A percentile compares a stretch with the other conserved stretches of the same genome.
These are phyloP conservation scores for Termitomyces heimii DNA, from an alignment of 768 basidiomycete species.

Conservation along the genomic window DNA sequence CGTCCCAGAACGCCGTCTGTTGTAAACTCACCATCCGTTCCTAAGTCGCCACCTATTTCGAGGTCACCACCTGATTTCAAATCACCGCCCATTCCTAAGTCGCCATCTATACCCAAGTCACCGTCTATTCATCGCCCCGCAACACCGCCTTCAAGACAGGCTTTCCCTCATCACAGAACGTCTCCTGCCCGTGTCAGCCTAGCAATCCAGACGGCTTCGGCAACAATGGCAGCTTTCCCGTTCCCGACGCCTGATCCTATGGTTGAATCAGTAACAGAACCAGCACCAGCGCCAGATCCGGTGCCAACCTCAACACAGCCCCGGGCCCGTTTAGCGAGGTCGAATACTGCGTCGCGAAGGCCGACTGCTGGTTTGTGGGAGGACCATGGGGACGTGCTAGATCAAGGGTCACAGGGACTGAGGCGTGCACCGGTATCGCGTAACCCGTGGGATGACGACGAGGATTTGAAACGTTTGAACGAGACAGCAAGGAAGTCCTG, in stretches of 20 bases:
- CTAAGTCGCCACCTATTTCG: neutral
- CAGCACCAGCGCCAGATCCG: neutral
- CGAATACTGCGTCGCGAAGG: constrained; percentile 7
- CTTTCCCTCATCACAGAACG: neutral
- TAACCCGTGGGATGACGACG: constrained; percentile 1
- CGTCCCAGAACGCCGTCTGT: neutral
- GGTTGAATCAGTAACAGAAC: neutral
- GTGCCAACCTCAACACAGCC: constrained; percentile 5
- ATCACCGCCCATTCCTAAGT: neutral
- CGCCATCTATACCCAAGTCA: neutral
- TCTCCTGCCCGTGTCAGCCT: neutral
- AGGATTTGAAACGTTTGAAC: neutral
- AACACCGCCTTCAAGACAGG: neutral
- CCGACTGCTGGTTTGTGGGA: constrained; percentile 12
- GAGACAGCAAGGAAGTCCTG: neutral
- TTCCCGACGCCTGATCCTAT: neutral
- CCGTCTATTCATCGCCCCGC: neutral
- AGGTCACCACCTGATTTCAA: neutral
- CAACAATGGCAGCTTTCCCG: neutral
- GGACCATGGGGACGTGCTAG: constrained; percentile 4
- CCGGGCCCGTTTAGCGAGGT: constrained; percentile 2
- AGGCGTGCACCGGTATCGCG: neutral
- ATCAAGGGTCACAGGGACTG: neutral
- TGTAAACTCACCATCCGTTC: neutral
- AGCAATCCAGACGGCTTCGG: constrained; percentile 4